Conservation (phyloP, 176 grass and related monocot genomes). For the Juncus inflexus region DNA sequence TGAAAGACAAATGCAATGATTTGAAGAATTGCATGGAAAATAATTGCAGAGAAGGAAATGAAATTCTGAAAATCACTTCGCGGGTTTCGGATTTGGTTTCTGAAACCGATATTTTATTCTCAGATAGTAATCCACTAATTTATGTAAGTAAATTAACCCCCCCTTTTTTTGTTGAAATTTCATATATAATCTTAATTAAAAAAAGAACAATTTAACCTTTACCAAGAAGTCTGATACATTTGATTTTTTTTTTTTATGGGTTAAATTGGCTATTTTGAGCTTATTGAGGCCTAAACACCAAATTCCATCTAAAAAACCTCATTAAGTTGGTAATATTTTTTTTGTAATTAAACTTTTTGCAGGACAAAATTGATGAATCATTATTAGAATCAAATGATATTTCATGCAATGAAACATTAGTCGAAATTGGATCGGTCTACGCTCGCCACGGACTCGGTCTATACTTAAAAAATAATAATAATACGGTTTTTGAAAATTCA, state of each 20-base stretch:
- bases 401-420: conserved; percentile 50
- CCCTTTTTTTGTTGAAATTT: too few relatives aligned
- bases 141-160: conserved; percentile 38
- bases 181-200: too few relatives aligned
- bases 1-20: conserved; percentile 43
- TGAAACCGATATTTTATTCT: conserved; percentile 74
- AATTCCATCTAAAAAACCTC: too few relatives aligned
- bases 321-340: background rate
- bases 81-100: conserved; percentile 63
- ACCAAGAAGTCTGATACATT: too few relatives aligned
- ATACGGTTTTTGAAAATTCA: conserved; percentile 24
- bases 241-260: too few relatives aligned
- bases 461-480: conserved; percentile 35
- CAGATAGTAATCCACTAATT: conserved; percentile 40
- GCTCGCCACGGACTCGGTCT: conserved; percentile 67
- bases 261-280: too few relatives aligned
- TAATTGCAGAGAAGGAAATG: conserved; percentile 36
- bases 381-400: conserved; percentile 53
- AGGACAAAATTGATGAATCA: conserved; percentile 68
- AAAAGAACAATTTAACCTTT: too few relatives aligned
- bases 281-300: too few relatives aligned
- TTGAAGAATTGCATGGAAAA: conserved; percentile 38
- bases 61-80: conserved; percentile 53
- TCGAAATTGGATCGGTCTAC: conserved; percentile 86
- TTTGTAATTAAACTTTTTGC: conserved; percentile 35